Base-by-base conservation (phyloP, 495 filamentous ascomycete species). In the Annulohypoxylon nitens region DNA sequence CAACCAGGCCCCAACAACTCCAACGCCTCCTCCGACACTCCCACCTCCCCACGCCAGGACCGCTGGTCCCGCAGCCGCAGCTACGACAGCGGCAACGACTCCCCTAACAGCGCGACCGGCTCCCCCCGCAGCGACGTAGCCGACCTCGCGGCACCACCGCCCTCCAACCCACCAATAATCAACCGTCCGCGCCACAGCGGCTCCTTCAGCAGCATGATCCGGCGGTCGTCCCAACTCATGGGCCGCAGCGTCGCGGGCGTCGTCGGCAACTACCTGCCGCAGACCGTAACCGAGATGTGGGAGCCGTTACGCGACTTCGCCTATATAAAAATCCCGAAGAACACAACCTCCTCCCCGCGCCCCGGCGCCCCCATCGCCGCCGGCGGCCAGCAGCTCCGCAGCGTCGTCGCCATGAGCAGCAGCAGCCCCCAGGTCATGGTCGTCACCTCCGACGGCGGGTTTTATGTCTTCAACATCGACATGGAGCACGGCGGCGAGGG, bases 401-500 rank as follows among this genome's bases (percentile, higher is more conserved):
- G 94, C 68, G 97, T 98, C 30, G 96, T 98, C 41, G 96, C 97
- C 6, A 94, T 99, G 90, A 97, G 93, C 75, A 95, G 88, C 74
- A 95, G 89, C 75, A 93, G 91, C 11, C 96, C 97, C 0, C 94
- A 98, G 74, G 92, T 99, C 30, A 98, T 98, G 95, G 93, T 98
- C 1, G 97, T 97, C 11, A 98, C 96, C 2, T 97, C 92, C 71
- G 97, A 98, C 78, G 96, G 96, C 12, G 90, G 90, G 23, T 98
- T 97, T 75, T 98, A 95, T 73, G 93, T 98, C 14, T 98, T 93
- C 79, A 95, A 92, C 67, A 93, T 99, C 45, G 95, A 99, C 78
- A 87, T 99, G 85, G 94, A 97, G 57, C 93, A 91, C 70, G 96
- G 96, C 36, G 96, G 96, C n/a, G 96, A 98, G 81, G 96, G 97